These are phyloP conservation scores for Barnettozyma botsteinii DNA, from an alignment of 805 yeast genomes.

Conservation along the genomic window DNA sequence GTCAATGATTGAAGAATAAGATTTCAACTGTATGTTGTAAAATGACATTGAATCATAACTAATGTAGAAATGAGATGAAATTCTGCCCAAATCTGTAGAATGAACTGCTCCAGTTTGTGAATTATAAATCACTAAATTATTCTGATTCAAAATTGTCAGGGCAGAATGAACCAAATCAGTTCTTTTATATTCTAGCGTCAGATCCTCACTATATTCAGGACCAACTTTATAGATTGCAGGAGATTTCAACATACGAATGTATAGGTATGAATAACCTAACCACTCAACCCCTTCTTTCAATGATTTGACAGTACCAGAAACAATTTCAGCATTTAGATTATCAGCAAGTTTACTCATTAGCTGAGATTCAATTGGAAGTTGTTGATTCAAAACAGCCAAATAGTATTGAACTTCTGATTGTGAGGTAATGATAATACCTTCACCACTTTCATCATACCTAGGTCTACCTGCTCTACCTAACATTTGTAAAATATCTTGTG, in stretches of 20 bases:
- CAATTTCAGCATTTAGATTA: conserved; percentile 81
- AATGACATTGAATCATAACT: conserved; percentile 64
- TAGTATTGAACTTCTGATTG: conserved; percentile 84
- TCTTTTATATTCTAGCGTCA: conserved; percentile 45
- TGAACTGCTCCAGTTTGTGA: conserved; percentile 39
- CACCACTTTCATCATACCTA: conserved; percentile 85
- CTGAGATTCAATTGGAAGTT: conserved; percentile 89
- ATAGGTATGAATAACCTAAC: conserved; percentile 76
- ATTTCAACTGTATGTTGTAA: conserved; percentile 57
- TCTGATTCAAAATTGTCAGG: conserved; percentile 46
- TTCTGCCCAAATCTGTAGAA: conserved; percentile 69
- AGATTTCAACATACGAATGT: conserved; percentile 67
- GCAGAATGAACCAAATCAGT: conserved; percentile 75
- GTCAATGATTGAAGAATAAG: conserved; percentile 66
- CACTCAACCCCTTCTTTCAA: conserved; percentile 70
- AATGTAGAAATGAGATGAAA: conserved; percentile 85
- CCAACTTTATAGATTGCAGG: conserved; percentile 77
- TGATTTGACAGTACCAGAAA: conserved; percentile 55
- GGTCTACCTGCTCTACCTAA: conserved; percentile 99
- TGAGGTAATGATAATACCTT: conserved; percentile 87
- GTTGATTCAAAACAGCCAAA: conserved; percentile 84
- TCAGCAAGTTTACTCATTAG: conserved; percentile 67
- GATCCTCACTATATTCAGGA: conserved; percentile 51
- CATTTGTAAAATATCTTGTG: conserved; percentile 95
- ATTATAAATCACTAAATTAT: conserved; percentile 59